Base-by-base conservation (phyloP, 1,284 basidiomycete genomes). In the Farysia itapuensis region DNA sequence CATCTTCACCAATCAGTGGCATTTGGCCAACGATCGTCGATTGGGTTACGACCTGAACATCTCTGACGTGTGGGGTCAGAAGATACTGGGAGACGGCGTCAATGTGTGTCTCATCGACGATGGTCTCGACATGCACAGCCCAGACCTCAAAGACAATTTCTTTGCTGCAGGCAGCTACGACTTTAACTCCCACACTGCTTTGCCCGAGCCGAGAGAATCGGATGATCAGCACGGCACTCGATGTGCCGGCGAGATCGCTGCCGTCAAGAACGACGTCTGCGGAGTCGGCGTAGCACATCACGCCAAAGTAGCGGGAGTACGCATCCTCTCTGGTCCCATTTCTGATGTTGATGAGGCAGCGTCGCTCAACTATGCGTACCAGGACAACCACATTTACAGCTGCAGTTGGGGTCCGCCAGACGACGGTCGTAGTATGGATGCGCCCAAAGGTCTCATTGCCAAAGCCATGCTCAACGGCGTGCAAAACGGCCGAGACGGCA, bases 371-470 rank as follows among this genome's bases (percentile, higher is more conserved):
- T 96, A 81, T 64, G 89, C 86, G 13, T 98, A 86, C 77, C 88
- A 97, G 69, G 86, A 90, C 64, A 92, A 89, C 49, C 88, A 89
- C 36, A 92, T 94, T 65, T 98, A 88, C 80, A 91, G 88, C 47
- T 99, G 95, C 79, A 91, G 88, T 50, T 98, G 94, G 94, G 95
- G 95, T 12, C 95, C 95, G 7, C 89, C 94, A 0, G 95, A 98
- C 77, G 90, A 96, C 70, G 94, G 94, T 5, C 82, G 82, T 65
- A 87, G 89, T 14, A 97, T 98, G 93, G 95, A 98, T 75, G 91
- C 86, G 1, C 95, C 95, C 2, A 85, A 85, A 21, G 88, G 90
- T 64, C 81, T 99, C 35, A 95, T 98, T 69, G 84, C 89, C 75
- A 95, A 96, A 75, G 90, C 95, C 5, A 86, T 98, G 67, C 81